A percentile compares a stretch with the other conserved stretches of the same genome.
phyloP scores from a whole-genome alignment of 2,329 filamentous ascomycete species.

The Eutypa lata region DNA sequence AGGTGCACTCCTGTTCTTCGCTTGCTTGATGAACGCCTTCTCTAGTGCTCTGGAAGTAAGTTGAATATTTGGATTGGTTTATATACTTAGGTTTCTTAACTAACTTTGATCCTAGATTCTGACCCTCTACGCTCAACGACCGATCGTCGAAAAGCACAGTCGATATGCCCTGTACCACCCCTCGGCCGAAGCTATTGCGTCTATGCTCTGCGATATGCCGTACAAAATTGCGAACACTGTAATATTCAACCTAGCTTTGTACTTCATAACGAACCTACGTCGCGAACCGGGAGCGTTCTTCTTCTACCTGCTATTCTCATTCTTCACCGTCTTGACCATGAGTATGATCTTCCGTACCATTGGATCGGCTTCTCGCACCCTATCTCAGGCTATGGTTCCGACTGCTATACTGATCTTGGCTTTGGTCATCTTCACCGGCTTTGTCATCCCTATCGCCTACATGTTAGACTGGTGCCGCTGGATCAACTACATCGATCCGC shows the following conservation, averaged over 20 bases:
- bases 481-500: slow-evolving; percentile 78
- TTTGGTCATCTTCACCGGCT: slow-evolving; percentile 69
- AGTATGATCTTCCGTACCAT: slow-evolving; percentile 84
- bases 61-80: too few species aligned
- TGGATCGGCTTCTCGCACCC: slow-evolving; percentile 69
- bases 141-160: slow-evolving; percentile 86
- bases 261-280: slow-evolving; percentile 83
- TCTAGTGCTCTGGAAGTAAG: slow-evolving; percentile 69
- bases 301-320: slow-evolving; percentile 77
- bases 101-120: slow-evolving; percentile 54
- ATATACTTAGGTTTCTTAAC: slow-evolving; percentile 5
- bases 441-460: slow-evolving; percentile 62
- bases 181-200: slow-evolving; percentile 81
- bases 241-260: slow-evolving; percentile 74
- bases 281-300: slow-evolving; percentile 76
- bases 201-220: slow-evolving; percentile 82
- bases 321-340: slow-evolving; percentile 72
- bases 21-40: slow-evolving; percentile 83
- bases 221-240: slow-evolving; percentile 75
- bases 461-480: slow-evolving; percentile 81
- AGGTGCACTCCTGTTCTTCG: slow-evolving; percentile 81
- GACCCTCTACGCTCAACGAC: slow-evolving; percentile 82
- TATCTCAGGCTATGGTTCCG: slow-evolving; percentile 62
- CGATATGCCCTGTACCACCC: slow-evolving; percentile 89
- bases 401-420: slow-evolving; percentile 60